These are phyloP conservation scores for Grigorovia transvaalensis DNA, from an alignment of 805 yeast genomes.

Conservation along the genomic window DNA sequence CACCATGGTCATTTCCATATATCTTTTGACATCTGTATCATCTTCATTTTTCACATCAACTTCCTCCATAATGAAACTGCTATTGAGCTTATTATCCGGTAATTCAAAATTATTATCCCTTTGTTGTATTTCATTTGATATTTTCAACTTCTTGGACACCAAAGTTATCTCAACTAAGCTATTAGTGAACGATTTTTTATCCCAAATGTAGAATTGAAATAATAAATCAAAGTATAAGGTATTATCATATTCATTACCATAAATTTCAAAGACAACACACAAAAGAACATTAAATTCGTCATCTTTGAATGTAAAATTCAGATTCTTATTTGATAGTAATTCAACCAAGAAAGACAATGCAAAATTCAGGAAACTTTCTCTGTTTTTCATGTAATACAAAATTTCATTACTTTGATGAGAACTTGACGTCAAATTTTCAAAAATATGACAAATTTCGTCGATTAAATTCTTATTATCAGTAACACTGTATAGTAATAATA, in stretches of 20 bases:
- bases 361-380: conserved; percentile 19
- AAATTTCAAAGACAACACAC: conserved; percentile 13
- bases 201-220: conserved; percentile 8
- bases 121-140: conserved; percentile 20
- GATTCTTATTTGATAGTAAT: background rate
- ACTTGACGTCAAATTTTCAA: conserved; percentile 13
- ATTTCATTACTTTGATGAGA: conserved; percentile 9
- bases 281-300: conserved; percentile 4
- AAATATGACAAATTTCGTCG: conserved; percentile 2
- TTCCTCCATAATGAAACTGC: background rate
- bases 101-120: conserved; percentile 14
- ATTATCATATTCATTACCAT: conserved; percentile 23
- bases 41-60: conserved; percentile 6
- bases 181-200: conserved; percentile 8
- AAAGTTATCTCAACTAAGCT: conserved; percentile 10
- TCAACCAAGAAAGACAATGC: conserved; percentile 11
- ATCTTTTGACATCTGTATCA: conserved; percentile 16
- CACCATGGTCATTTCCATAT: conserved; percentile 29
- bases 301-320: background rate
- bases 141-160: conserved; percentile 20
- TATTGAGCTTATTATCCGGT: conserved; percentile 2
- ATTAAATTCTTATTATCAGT: conserved; percentile 8
- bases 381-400: conserved; percentile 23
- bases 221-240: conserved; percentile 16
- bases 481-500: conserved; percentile 11